phyloP scores from a whole-genome alignment of 768 basidiomycete genomes.

The Kwoniella newhampshirensis region DNA sequence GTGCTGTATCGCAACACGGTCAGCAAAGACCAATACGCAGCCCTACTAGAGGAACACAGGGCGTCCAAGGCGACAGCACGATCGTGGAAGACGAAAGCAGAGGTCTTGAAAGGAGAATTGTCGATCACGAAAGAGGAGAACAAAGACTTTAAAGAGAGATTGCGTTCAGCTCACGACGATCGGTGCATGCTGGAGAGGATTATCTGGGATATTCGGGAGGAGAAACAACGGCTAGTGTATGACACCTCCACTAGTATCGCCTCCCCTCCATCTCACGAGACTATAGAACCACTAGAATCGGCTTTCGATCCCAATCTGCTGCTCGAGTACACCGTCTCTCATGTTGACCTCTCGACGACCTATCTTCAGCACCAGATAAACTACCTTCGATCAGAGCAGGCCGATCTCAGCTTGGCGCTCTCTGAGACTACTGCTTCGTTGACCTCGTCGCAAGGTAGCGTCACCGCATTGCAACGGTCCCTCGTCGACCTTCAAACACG shows the following conservation, averaged over 20 bases:
- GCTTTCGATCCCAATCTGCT: background rate
- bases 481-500: conserved; percentile 10
- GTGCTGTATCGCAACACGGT: conserved; percentile 13
- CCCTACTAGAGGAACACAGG: conserved; percentile 4
- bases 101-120: conserved; percentile 1
- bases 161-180: background rate
- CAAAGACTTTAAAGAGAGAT: conserved; percentile 6
- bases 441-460: background rate
- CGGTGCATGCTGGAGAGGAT: background rate
- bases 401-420: conserved; percentile 1
- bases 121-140: background rate
- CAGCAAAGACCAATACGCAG: conserved; percentile 1
- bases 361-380: conserved; percentile 10
- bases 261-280: background rate
- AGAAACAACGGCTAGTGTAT: background rate
- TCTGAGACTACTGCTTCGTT: conserved; percentile 1
- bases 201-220: background rate
- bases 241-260: background rate
- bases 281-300: background rate
- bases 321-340: conserved; percentile 15
- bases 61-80: background rate
- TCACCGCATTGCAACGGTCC: conserved; percentile 16
- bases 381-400: background rate
- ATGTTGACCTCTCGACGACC: conserved; percentile 6
- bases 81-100: conserved; percentile 8